These are phyloP conservation scores for Lasiosphaeriaceae sp. DNA, from an alignment of 495 filamentous ascomycete species.

Conservation along the genomic window DNA sequence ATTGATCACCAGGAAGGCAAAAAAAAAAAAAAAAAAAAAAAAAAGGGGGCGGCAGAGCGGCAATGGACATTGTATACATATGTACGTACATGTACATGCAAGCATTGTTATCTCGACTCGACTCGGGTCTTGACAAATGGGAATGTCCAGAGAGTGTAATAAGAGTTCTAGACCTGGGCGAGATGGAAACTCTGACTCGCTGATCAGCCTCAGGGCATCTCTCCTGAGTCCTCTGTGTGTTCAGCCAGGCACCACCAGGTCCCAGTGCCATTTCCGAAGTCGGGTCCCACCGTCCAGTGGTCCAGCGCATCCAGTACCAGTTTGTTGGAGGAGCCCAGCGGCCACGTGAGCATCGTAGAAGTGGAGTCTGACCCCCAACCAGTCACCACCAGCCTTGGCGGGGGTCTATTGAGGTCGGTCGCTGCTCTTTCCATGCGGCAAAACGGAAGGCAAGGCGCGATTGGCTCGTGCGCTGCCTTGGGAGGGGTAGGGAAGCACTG, in stretches of 20 bases:
- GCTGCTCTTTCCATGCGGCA: too few species aligned
- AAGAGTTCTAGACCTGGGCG: not conserved
- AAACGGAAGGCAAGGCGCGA: too few species aligned
- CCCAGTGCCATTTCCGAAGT: not conserved
- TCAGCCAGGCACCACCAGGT: too few species aligned
- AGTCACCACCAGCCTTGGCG: not conserved
- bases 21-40: slow-evolving; percentile 13
- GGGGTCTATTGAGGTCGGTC: too few species aligned
- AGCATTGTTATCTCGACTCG: not conserved
- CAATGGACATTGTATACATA: not conserved
- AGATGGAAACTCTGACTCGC: not conserved
- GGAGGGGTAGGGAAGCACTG: too few species aligned
- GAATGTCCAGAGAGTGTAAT: not conserved
- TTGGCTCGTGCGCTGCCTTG: too few species aligned
- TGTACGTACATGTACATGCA: too few species aligned
- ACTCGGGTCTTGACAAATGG: not conserved
- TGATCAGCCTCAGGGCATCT: not conserved
- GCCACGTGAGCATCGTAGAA: not conserved
- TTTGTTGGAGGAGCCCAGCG: not conserved
- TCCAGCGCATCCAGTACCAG: not conserved
- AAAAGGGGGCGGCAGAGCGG: not conserved
- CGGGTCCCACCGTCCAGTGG: not conserved
- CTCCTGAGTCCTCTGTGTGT: not conserved
- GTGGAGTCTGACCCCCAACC: not conserved
- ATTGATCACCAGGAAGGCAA: slow-evolving; percentile 16